Conservation (phyloP, 192 early-diverging fungal genomes). For the Phycomyces nitens region DNA sequence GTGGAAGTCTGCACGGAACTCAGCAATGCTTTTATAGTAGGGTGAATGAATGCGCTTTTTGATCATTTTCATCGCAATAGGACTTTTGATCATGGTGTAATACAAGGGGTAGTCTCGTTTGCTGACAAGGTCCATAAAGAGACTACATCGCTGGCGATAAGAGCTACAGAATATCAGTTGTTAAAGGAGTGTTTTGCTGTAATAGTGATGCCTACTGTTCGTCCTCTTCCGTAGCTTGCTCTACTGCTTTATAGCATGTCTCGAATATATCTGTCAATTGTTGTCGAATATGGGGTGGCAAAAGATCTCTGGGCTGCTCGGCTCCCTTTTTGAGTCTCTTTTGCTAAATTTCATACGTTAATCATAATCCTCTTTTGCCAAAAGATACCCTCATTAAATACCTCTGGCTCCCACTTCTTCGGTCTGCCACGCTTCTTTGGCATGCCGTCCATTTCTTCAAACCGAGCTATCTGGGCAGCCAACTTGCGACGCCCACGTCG, state of each 20-base stretch:
- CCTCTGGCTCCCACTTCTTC: slow-evolving; percentile 13
- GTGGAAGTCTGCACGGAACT: slow-evolving; percentile 80
- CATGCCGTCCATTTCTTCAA: background rate
- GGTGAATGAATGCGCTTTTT: slow-evolving; percentile 65
- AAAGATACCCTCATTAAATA: background rate
- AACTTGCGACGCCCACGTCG: slow-evolving; percentile 2
- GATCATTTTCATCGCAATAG: slow-evolving; percentile 90
- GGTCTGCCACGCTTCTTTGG: slow-evolving; percentile 15
- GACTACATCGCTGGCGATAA: slow-evolving; percentile 62
- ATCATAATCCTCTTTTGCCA: slow-evolving; percentile 1
- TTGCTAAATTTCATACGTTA: slow-evolving; percentile 8
- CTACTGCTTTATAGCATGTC: slow-evolving; percentile 57
- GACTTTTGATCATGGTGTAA: slow-evolving; percentile 81
- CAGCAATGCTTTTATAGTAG: slow-evolving; percentile 59
- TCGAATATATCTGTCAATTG: slow-evolving; percentile 57
- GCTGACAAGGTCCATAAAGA: slow-evolving; percentile 76
- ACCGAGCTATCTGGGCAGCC: background rate
- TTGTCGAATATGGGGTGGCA: slow-evolving; percentile 47
- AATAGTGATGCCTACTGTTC: slow-evolving; percentile 32
- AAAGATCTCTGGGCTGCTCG: slow-evolving; percentile 39
- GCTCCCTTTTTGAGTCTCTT: slow-evolving; percentile 17
- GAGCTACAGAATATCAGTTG: slow-evolving; percentile 16
- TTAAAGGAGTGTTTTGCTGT: slow-evolving; percentile 6
- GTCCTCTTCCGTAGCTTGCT: slow-evolving; percentile 47
- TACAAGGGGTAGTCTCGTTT: slow-evolving; percentile 82